Base-by-base conservation (phyloP, 768 basidiomycete species). In the Lactarius sp. region DNA sequence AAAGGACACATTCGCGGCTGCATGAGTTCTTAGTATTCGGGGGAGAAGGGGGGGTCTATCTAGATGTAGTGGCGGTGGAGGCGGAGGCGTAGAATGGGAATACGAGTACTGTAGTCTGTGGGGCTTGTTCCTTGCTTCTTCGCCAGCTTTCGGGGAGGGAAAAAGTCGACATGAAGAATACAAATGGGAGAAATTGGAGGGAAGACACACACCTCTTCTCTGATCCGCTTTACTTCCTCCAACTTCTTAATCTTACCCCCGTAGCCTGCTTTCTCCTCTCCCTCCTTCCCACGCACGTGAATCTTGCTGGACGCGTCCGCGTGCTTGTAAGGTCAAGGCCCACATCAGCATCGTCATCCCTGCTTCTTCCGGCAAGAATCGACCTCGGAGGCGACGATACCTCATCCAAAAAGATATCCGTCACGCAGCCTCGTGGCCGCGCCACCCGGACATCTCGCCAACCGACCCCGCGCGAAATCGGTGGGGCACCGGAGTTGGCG, bases 211-310 rank as follows among this genome's bases (percentile, higher is more conserved):
- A 84, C 86, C 80, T 86, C 85, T 69, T 81, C 79, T 66, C 78
- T 84, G 61, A 90, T 73, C 47, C 77, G 70, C 46, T 73, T 74
- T 44, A 90, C 83, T 70, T 92, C 90, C 53, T 81, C 81, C 68
- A 92, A 77, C 61, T 77, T 74, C 65, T 74, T 77, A 36, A 92
- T 90, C 56, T 80, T 79, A 61, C 80, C 83, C 70, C 87, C 87
- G 69, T 90, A 87, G 33, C 73, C 73, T 13, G 76, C 77, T 36
- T 78, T 78, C 66, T 85, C 87, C 46, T 70, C 68, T 53, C 76
- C 76, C 68, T 87, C 84, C 69, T 84, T 88, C 31, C 83, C 85
- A 53, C 75, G 74, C 5, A 88, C 81, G 5, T 77, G 78, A 12
- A 78, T 71, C 20, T 80, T 77, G 2, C 77, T 78, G 2, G 82